Percentiles rank a stretch among this genome's conserved stretches.
These are phyloP conservation scores for Oryza meyeriana DNA, from an alignment of 176 grass and related monocot species.

Conservation along the genomic window DNA sequence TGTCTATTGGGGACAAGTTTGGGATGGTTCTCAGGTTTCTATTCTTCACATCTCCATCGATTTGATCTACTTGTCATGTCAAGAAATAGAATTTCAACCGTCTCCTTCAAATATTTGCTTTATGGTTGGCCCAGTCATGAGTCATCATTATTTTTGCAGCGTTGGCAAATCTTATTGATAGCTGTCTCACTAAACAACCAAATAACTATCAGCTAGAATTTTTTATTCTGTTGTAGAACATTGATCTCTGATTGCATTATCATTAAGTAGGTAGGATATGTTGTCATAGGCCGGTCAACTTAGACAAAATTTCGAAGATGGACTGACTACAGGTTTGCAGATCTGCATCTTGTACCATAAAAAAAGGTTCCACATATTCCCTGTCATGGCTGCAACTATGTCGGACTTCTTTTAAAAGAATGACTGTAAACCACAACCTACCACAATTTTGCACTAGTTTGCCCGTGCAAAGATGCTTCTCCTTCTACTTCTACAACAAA, in stretches of 20 bases:
- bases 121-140: neutral
- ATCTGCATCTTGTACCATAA: constrained; percentile 23
- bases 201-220: neutral
- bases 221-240: constrained; percentile 15
- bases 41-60: constrained; percentile 9
- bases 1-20: constrained; percentile 88
- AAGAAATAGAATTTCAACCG: neutral
- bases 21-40: constrained; percentile 81
- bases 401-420: constrained; percentile 1
- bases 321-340: constrained; percentile 38
- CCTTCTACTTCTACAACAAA: neutral
- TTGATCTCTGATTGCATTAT: constrained; percentile 43
- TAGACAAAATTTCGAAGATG: constrained; percentile 6
- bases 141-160: constrained; percentile 27
- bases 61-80: neutral
- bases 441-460: neutral
- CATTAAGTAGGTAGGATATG: constrained; percentile 38
- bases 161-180: constrained; percentile 11
- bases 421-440: neutral
- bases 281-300: constrained; percentile 33
- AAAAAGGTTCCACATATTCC: neutral
- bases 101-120: neutral
- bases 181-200: constrained; percentile 18
- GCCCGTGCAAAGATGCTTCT: neutral
- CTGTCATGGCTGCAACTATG: constrained; percentile 39